Evolutionary conservation across 2,329 filamentous ascomycete genomes (phyloP), one percentile per base, ranked within the genome.

Genomic region (Ambrosiella beaveri): DNA sequence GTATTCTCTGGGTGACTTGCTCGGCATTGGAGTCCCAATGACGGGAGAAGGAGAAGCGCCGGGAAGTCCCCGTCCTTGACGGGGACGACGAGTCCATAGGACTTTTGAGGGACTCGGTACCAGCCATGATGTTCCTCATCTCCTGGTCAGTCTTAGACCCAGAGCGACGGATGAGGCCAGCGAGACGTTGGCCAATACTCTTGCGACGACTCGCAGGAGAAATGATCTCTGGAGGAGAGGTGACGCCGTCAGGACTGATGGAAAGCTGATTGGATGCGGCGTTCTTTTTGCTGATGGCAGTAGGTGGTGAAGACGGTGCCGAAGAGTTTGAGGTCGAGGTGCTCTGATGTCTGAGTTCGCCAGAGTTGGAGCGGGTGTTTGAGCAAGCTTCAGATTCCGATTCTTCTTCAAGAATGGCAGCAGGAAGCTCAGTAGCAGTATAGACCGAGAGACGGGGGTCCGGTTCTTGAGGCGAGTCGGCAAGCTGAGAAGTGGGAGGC

Each of bases 291-390:
- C 37, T 37, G 15, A 58, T 49, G 39, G 50, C 49, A 19, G 57
- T 49, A 40, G 56, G 51, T 6, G 54, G 55, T 8, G 45, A 39
- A 8, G 51, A 53, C 11, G n/a, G 13, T n/a, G 50, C 47, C 27
- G 49, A 57, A n/a, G 58, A 57, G 1, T 40, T 50, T 13, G 58
- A 60, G 11, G 58, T 60, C 13, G 58, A 49, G 5, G 58, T 57
- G 15, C 47, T 57, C 36, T 60, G 58, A 15, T 60, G 47, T 57
- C 57, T 36, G 13, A 60, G 49, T 45, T 60, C 58, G 9, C 50
- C 54, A 15, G 58, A 60, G 41, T 54, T 50, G 11, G 54, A 54
- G 35, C 50, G 54, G 37, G 40, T 41, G 7, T 40, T 44, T 36
- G 52, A 45, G 36, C 51, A 56, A 27, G 52, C 50, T 41, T 60